Evolutionary conservation across 139 green algal species (phyloP), one percentile per base, ranked within the genome.

Genomic region (Tetraselmis chui): DNA sequence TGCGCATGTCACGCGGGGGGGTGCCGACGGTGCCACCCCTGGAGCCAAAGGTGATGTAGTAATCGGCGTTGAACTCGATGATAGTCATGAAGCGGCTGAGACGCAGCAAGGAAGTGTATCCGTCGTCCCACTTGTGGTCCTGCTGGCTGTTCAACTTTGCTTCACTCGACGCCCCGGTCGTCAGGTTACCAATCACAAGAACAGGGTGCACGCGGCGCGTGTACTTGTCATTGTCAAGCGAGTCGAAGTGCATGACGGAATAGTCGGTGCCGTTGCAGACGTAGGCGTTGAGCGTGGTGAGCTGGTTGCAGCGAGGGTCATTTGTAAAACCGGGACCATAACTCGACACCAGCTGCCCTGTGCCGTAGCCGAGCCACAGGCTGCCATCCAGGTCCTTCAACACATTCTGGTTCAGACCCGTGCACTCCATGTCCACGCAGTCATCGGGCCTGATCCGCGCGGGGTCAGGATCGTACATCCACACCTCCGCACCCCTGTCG

Each of bases 341-440:
- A 32, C 23, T 45, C 5, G 29, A 29, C 29, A 83, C 79, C 28
- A 83, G 29, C 79, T 83, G 79, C 26, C 79, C 82, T 18, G 59
- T 18, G 45, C 45, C 45, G 26, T 30, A 58, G 26, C 76, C 76
- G 23, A 83, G 75, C 45, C 45, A 67, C 24, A 85, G 32, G 32
- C 76, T 82, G 32, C 82, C 82, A n/a, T 85, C 82, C 28, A 27
- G 32, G 30, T 85, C 82, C 25, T 77, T 32, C 11, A 85, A 29
- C 30, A 82, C 82, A 23, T 32, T 59, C n/a, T 85, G 67, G 76
- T 59, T 45, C n/a, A 85, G 77, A 5, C 45, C 82, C 23, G 82
- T 85, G 45, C 82, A 85, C 26, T 83, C 82, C 30, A 83, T 79
- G 32, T 85, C 82, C 32, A 83, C 82, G 31, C 82, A 85, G 82